phyloP scores from a whole-genome alignment of 2,329 filamentous ascomycete genomes.

The Aspergillus ochraceoroseus region DNA sequence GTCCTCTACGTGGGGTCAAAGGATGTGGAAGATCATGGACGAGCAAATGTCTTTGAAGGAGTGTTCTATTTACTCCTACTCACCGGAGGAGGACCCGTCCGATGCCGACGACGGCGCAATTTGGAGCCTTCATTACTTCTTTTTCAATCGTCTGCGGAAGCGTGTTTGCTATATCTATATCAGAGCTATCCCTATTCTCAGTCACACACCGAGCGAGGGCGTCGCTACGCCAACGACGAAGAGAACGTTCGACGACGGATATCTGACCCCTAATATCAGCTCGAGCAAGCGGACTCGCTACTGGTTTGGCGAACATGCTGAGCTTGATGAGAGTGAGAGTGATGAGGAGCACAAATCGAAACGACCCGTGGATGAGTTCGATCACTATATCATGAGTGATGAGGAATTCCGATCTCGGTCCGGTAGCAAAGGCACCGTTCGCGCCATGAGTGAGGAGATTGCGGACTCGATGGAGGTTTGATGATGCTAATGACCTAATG shows the following conservation, averaged over 20 bases:
- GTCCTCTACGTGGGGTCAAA: slow-evolving; percentile 71
- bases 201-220: slow-evolving; percentile 60
- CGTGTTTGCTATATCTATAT: slow-evolving; percentile 92
- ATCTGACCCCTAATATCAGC: slow-evolving; percentile 50
- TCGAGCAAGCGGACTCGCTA: slow-evolving; percentile 78
- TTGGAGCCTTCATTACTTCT: slow-evolving; percentile 95
- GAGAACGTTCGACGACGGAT: slow-evolving; percentile 47
- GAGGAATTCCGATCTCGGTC: slow-evolving; percentile 40
- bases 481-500: slow-evolving; percentile 19
- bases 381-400: slow-evolving; percentile 44
- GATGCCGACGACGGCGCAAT: slow-evolving; percentile 90
- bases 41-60: slow-evolving; percentile 90
- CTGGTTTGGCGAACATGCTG: slow-evolving; percentile 70
- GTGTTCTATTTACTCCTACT: slow-evolving; percentile 85
- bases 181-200: slow-evolving; percentile 68
- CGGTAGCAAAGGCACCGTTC: slow-evolving; percentile 44
- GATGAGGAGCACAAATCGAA: slow-evolving; percentile 33
- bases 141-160: slow-evolving; percentile 90
- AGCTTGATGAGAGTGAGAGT: slow-evolving; percentile 40
- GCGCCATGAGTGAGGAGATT: slow-evolving; percentile 52
- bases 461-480: slow-evolving; percentile 52
- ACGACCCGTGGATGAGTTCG: slow-evolving; percentile 35
- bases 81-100: slow-evolving; percentile 83
- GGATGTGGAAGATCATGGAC: slow-evolving; percentile 88
- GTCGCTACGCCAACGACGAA: slow-evolving; percentile 42